Percentiles rank a stretch among this genome's conserved stretches.
Evolutionary conservation across 2,329 filamentous ascomycete species (phyloP).

Genomic region (Colletotrichum caudatum): DNA sequence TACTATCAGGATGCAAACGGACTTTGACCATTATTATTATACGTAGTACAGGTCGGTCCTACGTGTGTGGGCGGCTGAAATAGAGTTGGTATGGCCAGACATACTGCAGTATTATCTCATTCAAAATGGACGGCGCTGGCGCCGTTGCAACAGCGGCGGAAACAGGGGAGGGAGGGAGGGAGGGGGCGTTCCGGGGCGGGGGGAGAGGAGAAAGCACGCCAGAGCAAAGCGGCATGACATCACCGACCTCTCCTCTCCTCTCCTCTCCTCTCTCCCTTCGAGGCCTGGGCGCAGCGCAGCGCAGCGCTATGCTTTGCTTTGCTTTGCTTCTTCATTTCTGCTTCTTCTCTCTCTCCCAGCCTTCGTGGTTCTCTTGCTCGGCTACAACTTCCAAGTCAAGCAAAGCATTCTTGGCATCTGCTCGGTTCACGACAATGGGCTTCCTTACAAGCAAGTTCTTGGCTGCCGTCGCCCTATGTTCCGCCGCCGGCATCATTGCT

Average conservation of each 20-base stretch:
- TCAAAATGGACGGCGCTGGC: neutral
- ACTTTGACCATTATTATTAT: neutral
- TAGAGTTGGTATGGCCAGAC: slow-evolving; percentile 2
- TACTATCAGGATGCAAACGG: neutral
- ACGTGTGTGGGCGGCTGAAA: neutral
- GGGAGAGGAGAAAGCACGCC: slow-evolving; percentile 34
- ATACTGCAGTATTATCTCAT: neutral
- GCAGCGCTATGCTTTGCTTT: neutral
- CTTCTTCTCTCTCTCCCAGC: neutral
- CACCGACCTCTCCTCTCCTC: slow-evolving; percentile 18
- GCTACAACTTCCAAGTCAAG: neutral
- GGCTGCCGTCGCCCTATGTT: slow-evolving; percentile 28
- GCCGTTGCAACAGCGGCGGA: slow-evolving; percentile 17
- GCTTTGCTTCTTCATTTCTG: neutral
- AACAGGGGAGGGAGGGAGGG: neutral
- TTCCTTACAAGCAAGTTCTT: slow-evolving; percentile 35
- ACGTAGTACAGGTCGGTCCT: too few relatives aligned
- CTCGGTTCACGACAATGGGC: neutral
- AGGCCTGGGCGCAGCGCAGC: neutral
- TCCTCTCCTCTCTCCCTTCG: neutral
- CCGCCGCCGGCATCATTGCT: slow-evolving; percentile 10
- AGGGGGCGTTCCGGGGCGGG: slow-evolving; percentile 24
- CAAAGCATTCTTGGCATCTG: neutral
- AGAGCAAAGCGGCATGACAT: slow-evolving; percentile 38
- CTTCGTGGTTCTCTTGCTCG: neutral